These are phyloP conservation scores for Dovyalis caffra DNA, from an alignment of 345 rosid genomes.

Conservation along the genomic window DNA sequence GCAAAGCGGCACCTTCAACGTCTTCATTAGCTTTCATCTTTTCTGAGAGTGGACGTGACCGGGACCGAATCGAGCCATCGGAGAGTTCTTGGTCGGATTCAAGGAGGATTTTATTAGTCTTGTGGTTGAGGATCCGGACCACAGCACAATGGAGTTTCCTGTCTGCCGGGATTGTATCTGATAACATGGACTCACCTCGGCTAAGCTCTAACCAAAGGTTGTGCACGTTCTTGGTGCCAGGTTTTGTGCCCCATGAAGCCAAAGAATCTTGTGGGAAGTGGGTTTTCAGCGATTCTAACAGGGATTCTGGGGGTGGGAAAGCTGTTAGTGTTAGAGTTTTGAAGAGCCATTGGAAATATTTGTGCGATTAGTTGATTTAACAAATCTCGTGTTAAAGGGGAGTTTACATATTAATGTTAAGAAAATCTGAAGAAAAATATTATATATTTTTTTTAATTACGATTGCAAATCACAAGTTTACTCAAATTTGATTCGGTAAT, in stretches of 20 bases:
- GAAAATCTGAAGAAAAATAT: too few relatives aligned
- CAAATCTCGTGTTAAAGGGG: too few relatives aligned
- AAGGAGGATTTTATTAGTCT: constrained; percentile 45
- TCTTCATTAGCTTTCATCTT: too few relatives aligned
- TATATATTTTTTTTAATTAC: too few relatives aligned
- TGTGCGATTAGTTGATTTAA: background rate
- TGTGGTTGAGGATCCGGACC: constrained; percentile 49
- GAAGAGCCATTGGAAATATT: too few relatives aligned
- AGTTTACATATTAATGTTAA: too few relatives aligned
- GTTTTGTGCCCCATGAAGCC: constrained; percentile 79
- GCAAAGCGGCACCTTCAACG: too few relatives aligned
- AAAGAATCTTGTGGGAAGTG: constrained; percentile 71
- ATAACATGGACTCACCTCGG: constrained; percentile 69
- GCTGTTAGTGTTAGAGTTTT: too few relatives aligned
- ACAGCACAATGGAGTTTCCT: constrained; percentile 71
- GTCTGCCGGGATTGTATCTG: constrained; percentile 67
- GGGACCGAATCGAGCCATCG: constrained; percentile 56
- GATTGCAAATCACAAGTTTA: too few relatives aligned
- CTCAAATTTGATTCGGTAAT: too few relatives aligned
- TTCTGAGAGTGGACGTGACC: too few relatives aligned
- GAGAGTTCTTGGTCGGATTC: constrained; percentile 81
- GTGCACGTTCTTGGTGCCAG: constrained; percentile 91
- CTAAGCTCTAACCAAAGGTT: constrained; percentile 90
- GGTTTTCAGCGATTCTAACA: constrained; percentile 80
- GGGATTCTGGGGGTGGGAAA: constrained; percentile 57